Conservation (phyloP, 805 yeast genomes). For the Cyberlindnera xylosilytica region DNA sequence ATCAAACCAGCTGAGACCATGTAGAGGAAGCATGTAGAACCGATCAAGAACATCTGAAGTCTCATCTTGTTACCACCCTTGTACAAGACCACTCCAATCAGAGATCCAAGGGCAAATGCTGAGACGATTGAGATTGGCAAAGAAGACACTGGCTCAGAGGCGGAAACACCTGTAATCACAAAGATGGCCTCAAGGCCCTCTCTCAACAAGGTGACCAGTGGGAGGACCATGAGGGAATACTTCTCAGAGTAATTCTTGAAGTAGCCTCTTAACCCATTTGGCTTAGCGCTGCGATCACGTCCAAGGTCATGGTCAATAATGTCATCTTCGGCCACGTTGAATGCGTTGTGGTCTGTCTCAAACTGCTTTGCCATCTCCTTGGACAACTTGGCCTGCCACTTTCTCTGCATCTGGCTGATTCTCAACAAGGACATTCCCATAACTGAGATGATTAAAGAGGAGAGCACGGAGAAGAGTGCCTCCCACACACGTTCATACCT, state of each 20-base stretch:
- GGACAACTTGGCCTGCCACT: constrained; percentile 73
- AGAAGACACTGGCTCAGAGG: constrained; percentile 63
- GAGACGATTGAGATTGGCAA: constrained; percentile 61
- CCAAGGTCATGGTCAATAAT: constrained; percentile 19
- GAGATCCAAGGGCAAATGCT: constrained; percentile 59
- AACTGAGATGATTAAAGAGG: constrained; percentile 73
- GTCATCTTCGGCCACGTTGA: constrained; percentile 17
- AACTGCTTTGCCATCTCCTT: constrained; percentile 48
- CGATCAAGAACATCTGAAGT: constrained; percentile 68
- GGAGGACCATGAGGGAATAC: constrained; percentile 72
- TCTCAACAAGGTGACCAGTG: constrained; percentile 80
- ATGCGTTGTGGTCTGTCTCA: constrained; percentile 14
- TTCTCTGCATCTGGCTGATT: constrained; percentile 76
- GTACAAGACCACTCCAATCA: constrained; percentile 67
- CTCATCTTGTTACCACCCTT: constrained; percentile 77
- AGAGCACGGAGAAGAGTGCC: constrained; percentile 75
- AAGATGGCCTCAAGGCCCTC: constrained; percentile 94
- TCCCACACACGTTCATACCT: constrained; percentile 89
- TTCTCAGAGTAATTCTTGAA: constrained; percentile 35
- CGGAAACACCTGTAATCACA: constrained; percentile 84
- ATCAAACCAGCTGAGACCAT: constrained; percentile 85
- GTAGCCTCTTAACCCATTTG: constrained; percentile 12
- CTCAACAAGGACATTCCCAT: constrained; percentile 86
- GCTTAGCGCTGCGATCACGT: constrained; percentile 1
- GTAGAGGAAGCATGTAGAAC: constrained; percentile 79